Percentiles rank a stretch among this genome's conserved stretches.
phyloP scores from a whole-genome alignment of 805 yeast species.

The Metschnikowia amazonensis region DNA sequence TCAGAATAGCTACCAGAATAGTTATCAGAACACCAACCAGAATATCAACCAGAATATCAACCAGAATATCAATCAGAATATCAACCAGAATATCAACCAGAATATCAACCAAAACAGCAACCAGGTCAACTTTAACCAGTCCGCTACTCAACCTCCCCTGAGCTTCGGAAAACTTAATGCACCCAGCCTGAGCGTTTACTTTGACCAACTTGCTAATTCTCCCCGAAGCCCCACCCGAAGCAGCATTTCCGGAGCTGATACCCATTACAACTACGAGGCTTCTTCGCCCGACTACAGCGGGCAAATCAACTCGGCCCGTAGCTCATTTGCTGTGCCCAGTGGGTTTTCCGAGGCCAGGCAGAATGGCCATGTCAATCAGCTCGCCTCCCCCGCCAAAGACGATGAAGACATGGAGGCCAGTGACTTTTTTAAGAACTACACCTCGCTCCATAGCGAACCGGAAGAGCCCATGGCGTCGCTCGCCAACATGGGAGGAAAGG shows the following conservation, averaged over 20 bases:
- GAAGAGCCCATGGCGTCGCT: slow-evolving; percentile 15
- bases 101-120: not conserved
- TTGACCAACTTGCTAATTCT: slow-evolving; percentile 8
- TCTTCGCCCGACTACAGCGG: slow-evolving; percentile 16
- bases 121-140: not conserved
- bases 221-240: slow-evolving; percentile 5
- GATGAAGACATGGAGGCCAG: slow-evolving; percentile 18
- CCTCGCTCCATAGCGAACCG: slow-evolving; percentile 20
- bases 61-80: no score
- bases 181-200: slow-evolving; percentile 4
- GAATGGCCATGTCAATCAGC: slow-evolving; percentile 4
- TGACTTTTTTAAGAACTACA: slow-evolving; percentile 24
- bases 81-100: no score
- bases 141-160: not conserved
- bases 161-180: not conserved
- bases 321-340: slow-evolving; percentile 14
- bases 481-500: slow-evolving; percentile 13
- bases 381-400: slow-evolving; percentile 14
- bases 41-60: no score
- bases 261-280: slow-evolving; percentile 9
- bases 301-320: slow-evolving; percentile 4
- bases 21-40: no score
- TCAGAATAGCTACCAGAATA: no score
- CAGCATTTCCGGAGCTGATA: slow-evolving; percentile 10
- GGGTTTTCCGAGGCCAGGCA: slow-evolving; percentile 7